Percentiles rank a stretch among this genome's conserved stretches.
phyloP scores from a whole-genome alignment of 2,329 filamentous ascomycete genomes.

The Exophiala dermatitidis region DNA sequence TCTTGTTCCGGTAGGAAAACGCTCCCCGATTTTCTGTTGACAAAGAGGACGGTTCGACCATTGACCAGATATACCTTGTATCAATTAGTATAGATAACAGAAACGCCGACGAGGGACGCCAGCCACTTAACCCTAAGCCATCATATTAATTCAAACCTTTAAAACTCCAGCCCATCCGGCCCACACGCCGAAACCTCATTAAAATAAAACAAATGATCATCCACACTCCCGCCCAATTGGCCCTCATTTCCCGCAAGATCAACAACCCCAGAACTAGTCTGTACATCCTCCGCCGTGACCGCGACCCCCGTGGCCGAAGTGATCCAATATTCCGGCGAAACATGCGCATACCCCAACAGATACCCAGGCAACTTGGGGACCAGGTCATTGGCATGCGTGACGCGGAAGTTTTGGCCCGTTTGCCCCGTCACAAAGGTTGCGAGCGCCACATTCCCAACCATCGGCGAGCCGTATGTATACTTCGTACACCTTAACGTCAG shows the following conservation, averaged over 20 bases:
- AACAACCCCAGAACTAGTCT: conserved; percentile 31
- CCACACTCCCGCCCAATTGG: conserved; percentile 24
- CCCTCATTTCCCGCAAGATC: conserved; percentile 34
- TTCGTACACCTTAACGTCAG: conserved; percentile 14
- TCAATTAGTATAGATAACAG: too few species aligned
- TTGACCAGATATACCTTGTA: too few species aligned
- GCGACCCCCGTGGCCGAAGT: conserved; percentile 29
- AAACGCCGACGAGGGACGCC: too few species aligned
- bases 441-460: conserved; percentile 36
- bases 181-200: conserved; percentile 24
- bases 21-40: too few species aligned
- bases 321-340: conserved; percentile 39
- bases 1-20: too few species aligned
- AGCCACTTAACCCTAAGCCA: too few species aligned
- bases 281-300: conserved; percentile 31
- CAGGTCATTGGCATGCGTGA: conserved; percentile 36
- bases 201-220: conserved; percentile 35
- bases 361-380: conserved; percentile 36
- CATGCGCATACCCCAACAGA: conserved; percentile 31
- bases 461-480: conserved; percentile 41
- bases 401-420: conserved; percentile 31
- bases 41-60: too few species aligned
- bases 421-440: conserved; percentile 36
- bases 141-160: not conserved
- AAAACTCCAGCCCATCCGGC: not conserved